Evolutionary conservation across 2,329 filamentous ascomycete species (phyloP), one percentile per base, ranked within the genome.

Genomic region (Chrysoporthe puriensis): DNA sequence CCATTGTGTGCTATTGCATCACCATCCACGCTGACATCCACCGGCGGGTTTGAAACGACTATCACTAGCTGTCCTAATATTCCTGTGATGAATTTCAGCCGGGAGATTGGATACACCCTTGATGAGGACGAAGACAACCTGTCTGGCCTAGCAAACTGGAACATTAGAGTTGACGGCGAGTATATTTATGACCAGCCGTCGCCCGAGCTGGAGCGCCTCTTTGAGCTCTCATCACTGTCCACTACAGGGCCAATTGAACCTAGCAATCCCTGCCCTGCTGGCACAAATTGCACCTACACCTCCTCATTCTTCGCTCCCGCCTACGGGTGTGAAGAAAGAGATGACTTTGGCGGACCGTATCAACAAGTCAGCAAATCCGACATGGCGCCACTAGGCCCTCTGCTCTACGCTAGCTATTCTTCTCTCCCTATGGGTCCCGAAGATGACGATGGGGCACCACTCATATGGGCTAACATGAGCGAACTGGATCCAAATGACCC

Each of bases 1-100:
- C 69, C 69, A 42, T 48, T 71, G 6, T 67, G 69, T 34, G 67
- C 69, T 2, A 71, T 71, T 43, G 69, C 69, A 62, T 68, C 67
- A 13, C 69, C 69, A 4, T 69, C 69, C 9, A 69, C 69, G 6
- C n/a, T 71, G 32, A 71, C 63, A 2, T 43, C 56, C 9, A 46
- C 21, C 62, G 44, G 63, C 7, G 69, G 63, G 6, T 44, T 50
- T 48, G 52, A 43, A n/a, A 66, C 46, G 3, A 40, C 50, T 42
- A 7, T 44, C 13, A 57, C 62, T 18, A 69, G 50, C 7, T 71
- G 69, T 54, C 21, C 50, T 5, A 68, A 69, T 34, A 54, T 67
- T 16, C 62, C 69, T n/a, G 50, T 63, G 5, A 48, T 71, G 14
- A 64, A 71, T 64, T 64, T 71, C 26, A 61, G 46, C 16, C 67